Evolutionary conservation across 163 green algal species (phyloP).

Genomic region (Chlorella variabilis): DNA sequence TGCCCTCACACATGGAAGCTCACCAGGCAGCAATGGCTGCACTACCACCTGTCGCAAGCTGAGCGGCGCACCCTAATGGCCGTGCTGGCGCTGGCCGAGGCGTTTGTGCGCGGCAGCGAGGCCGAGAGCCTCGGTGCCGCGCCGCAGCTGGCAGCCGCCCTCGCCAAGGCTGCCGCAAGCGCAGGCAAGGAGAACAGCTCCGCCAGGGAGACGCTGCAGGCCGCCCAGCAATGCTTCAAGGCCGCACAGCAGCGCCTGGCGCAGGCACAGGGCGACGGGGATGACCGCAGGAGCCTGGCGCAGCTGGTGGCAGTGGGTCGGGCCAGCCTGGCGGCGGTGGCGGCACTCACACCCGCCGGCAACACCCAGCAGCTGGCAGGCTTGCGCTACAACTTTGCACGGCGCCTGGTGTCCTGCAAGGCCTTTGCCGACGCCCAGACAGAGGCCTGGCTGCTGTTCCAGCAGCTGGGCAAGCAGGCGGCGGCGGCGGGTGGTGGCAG

Average conservation of each 20-base stretch:
- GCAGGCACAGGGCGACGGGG: not conserved
- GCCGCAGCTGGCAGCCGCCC: not conserved
- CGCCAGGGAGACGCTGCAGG: not conserved
- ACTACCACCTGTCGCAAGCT: constrained; percentile 8
- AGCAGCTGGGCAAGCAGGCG: constrained; percentile 7
- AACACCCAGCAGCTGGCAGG: not conserved
- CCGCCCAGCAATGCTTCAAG: constrained; percentile 20
- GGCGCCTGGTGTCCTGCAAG: constrained; percentile 29
- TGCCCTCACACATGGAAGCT: too few species aligned
- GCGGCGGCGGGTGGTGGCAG: not conserved
- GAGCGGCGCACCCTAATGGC: not conserved
- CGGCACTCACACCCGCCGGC: not conserved
- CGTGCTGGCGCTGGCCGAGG: not conserved
- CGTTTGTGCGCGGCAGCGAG: not conserved
- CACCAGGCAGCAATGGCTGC: not conserved
- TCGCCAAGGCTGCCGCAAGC: not conserved
- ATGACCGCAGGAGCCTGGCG: not conserved
- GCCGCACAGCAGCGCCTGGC: constrained; percentile 8
- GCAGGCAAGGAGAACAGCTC: constrained; percentile 26
- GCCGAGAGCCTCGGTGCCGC: not conserved
- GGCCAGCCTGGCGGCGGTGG: constrained; percentile 1
- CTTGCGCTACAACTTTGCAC: constrained; percentile 34
- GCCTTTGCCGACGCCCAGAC: not conserved
- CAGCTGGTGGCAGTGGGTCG: constrained; percentile 8
- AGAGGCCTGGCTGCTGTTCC: constrained; percentile 17